A percentile compares a stretch with the other conserved stretches of the same genome.
These are phyloP conservation scores for Leccinum truebloodii DNA, from an alignment of 768 basidiomycete species.

Conservation along the genomic window DNA sequence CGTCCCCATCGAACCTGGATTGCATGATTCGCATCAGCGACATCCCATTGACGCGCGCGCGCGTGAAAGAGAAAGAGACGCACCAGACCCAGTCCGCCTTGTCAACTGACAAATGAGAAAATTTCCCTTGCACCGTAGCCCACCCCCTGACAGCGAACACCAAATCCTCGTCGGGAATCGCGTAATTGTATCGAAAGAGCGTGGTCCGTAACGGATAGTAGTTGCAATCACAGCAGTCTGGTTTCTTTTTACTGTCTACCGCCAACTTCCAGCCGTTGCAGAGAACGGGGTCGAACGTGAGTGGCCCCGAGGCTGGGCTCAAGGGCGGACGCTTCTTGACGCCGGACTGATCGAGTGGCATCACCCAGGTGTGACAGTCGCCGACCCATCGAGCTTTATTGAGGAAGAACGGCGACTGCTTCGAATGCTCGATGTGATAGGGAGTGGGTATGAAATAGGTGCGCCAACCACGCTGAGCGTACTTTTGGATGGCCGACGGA, in stretches of 20 bases:
- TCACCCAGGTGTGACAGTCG: conserved; percentile 33
- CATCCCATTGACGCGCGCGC: no score
- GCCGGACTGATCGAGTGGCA: conserved; percentile 29
- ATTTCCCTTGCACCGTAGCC: conserved; percentile 8
- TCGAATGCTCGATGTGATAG: background rate
- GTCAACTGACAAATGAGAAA: background rate
- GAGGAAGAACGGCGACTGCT: conserved; percentile 20
- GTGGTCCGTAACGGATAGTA: conserved; percentile 16
- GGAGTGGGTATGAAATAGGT: conserved; percentile 8
- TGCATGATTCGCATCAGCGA: background rate
- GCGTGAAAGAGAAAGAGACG: background rate
- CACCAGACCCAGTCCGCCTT: conserved; percentile 25
- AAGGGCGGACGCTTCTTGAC: conserved; percentile 12
- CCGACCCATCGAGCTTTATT: conserved; percentile 31
- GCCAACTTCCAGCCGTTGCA: conserved; percentile 23
- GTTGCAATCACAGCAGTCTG: background rate
- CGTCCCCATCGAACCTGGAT: conserved; percentile 25
- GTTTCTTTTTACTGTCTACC: fast-evolving
- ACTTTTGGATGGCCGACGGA: conserved; percentile 32
- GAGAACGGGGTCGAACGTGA: conserved; percentile 17
- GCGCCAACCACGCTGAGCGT: conserved; percentile 37
- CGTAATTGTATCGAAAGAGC: conserved; percentile 29
- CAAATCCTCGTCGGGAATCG: conserved; percentile 15
- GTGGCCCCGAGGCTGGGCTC: conserved; percentile 12
- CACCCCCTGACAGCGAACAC: conserved; percentile 2